Conservation (phyloP, 306 rosid species). For the Vicia villosa region DNA sequence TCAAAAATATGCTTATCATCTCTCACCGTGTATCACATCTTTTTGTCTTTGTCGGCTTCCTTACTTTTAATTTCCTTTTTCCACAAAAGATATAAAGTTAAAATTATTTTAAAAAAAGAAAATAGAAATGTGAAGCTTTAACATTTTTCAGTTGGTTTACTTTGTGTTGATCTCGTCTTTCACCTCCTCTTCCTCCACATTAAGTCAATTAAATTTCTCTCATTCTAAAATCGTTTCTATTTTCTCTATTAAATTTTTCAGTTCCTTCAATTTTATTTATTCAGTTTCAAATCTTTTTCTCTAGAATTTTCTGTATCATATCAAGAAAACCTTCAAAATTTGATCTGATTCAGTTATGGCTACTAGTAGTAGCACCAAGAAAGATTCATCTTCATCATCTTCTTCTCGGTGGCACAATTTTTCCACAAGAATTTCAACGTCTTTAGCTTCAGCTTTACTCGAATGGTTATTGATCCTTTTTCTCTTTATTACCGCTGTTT, state of each 20-base stretch:
- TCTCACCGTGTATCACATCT: background rate
- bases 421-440: conserved; percentile 31
- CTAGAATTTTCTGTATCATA: too few relatives aligned
- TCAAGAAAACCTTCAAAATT: conserved; percentile 16
- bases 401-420: conserved; percentile 33
- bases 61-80: conserved; percentile 22
- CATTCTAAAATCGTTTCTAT: conserved; percentile 6
- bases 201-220: conserved; percentile 20
- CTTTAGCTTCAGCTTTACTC: conserved; percentile 65
- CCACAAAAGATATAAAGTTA: background rate
- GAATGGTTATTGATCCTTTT: conserved; percentile 84
- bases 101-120: background rate
- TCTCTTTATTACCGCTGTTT: conserved; percentile 61
- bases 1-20: too few relatives aligned
- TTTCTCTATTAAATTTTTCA: conserved; percentile 28
- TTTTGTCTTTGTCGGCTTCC: background rate
- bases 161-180: conserved; percentile 31
- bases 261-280: conserved; percentile 14
- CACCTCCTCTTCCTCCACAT: background rate
- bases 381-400: conserved; percentile 42
- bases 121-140: conserved; percentile 38
- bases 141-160: conserved; percentile 47
- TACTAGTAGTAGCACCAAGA: conserved; percentile 4
- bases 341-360: conserved; percentile 49
- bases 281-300: background rate